A percentile compares a stretch with the other conserved stretches of the same genome.
Evolutionary conservation across 2,329 filamentous ascomycete species (phyloP).

Genomic region (Amphichorda felina): DNA sequence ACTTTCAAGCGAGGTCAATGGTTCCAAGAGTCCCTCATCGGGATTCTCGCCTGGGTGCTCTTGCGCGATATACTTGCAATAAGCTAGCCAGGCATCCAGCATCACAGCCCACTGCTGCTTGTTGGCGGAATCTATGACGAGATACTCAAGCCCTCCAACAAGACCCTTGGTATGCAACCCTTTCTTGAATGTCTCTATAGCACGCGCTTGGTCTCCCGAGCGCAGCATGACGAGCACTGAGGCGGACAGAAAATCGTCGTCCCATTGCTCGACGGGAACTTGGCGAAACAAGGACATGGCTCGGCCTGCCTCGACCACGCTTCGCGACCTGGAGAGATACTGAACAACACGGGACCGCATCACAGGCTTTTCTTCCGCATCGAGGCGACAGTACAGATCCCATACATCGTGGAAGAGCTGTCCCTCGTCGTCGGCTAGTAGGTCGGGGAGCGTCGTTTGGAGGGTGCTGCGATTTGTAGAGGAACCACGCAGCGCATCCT

Average conservation of each 20-base stretch:
- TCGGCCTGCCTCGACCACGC: slow-evolving; percentile 30
- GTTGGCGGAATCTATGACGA: slow-evolving; percentile 28
- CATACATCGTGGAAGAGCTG: slow-evolving; percentile 28
- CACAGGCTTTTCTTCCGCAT: slow-evolving; percentile 14
- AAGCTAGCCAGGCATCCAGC: slow-evolving; percentile 23
- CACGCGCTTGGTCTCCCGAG: slow-evolving; percentile 22
- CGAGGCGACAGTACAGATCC: slow-evolving; percentile 26
- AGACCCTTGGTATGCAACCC: slow-evolving; percentile 21
- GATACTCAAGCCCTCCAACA: slow-evolving; percentile 27
- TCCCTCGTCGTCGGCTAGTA: slow-evolving; percentile 13
- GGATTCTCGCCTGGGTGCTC: slow-evolving; percentile 4
- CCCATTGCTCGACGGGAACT: slow-evolving; percentile 24
- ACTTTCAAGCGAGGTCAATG: slow-evolving; percentile 9
- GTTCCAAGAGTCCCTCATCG: slow-evolving; percentile 10
- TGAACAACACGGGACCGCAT: slow-evolving; percentile 21
- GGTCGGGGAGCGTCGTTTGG: slow-evolving; percentile 3
- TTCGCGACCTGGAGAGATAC: slow-evolving; percentile 29
- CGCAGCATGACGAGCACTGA: slow-evolving; percentile 29
- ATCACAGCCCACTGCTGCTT: slow-evolving; percentile 21
- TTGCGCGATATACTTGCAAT: slow-evolving; percentile 11
- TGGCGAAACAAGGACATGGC: slow-evolving; percentile 31
- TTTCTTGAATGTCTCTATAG: slow-evolving; percentile 25
- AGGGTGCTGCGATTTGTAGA: neutral
- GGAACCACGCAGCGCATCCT: neutral
- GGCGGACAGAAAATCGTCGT: slow-evolving; percentile 23